Evolutionary conservation across 2,329 filamentous ascomycete genomes (phyloP), one percentile per base, ranked within the genome.

Genomic region (Aspergillus uvarum): DNA sequence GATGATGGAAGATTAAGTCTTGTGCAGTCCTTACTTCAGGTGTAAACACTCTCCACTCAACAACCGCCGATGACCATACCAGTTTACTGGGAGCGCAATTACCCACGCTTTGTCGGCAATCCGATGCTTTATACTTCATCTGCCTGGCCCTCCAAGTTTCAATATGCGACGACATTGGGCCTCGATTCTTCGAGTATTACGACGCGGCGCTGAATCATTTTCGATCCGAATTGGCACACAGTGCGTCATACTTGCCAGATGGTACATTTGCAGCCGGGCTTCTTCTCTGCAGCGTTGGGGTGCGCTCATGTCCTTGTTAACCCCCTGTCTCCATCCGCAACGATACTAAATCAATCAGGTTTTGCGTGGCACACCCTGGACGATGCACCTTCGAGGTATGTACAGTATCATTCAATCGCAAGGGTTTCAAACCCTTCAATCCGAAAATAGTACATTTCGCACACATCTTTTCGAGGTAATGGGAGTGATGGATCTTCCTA

Each of bases 351-450:
- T 51, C 22, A 32, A 22, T 31, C 42, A 73, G 70, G 47, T 70
- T 22, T 65, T 72, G 59, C 70, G 71, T 31, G 70, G 70, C 3
- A 50, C 69, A 7, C 66, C 70, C 1, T 74, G 71, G 71, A 70
- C 68, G 2, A 67, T 73, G 60, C 72, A 74, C 55, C 57, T 74
- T 2, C 66, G 69, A 61, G 71, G 71, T 14, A 72, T 74, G 65
- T 64, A 73, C 58, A 68, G 62, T n/a, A 69, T 74, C 14, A 59
- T 73, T 3, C 65, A 68, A 53, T 63, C 58, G 24, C 60, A 66
- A 5, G 66, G 58, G 7, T 38, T 67, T 2, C 55, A 54, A 21
- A 38, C 57, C 26, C 22, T 22, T 1, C 58, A 53, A 16, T 24
- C 24, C 6, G 47, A 55, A 24, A 11, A 42, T 12, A 54, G 56